A percentile compares a stretch with the other conserved stretches of the same genome.
These are phyloP conservation scores for Coprinopsis sp. DNA, from an alignment of 768 basidiomycete genomes.

Conservation along the genomic window DNA sequence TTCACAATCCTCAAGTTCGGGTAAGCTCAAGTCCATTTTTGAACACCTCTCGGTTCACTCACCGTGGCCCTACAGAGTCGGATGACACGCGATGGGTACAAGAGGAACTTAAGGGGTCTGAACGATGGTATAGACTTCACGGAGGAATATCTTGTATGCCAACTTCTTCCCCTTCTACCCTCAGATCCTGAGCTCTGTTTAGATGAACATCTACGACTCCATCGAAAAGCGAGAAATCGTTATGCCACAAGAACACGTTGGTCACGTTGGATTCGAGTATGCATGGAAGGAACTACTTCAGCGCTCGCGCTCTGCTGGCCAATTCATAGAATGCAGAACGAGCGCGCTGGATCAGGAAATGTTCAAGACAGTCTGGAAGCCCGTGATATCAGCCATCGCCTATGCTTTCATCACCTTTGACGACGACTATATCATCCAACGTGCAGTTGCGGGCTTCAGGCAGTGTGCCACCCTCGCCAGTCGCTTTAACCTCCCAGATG, in stretches of 20 bases:
- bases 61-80: conserved; percentile 63
- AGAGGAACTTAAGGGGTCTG: conserved; percentile 86
- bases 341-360: conserved; percentile 82
- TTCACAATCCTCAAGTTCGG: conserved; percentile 89
- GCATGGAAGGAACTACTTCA: conserved; percentile 95
- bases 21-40: conserved; percentile 38
- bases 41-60: conserved; percentile 5
- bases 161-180: not conserved
- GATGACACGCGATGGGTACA: conserved; percentile 95
- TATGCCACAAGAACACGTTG: conserved; percentile 96
- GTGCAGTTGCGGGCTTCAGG: conserved; percentile 91
- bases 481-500: conserved; percentile 85
- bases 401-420: conserved; percentile 95
- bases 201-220: conserved; percentile 91
- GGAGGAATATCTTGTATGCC: conserved; percentile 72
- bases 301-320: conserved; percentile 73
- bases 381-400: conserved; percentile 89
- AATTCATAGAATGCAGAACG: conserved; percentile 75
- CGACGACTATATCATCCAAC: conserved; percentile 94
- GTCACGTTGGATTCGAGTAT: conserved; percentile 95
- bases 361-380: conserved; percentile 92
- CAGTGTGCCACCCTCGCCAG: conserved; percentile 94
- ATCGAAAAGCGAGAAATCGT: conserved; percentile 93
- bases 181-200: conserved; percentile 1
- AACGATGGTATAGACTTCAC: conserved; percentile 84